Conservation (phyloP, 345 rosid species). For the Euclidium syriacum region DNA sequence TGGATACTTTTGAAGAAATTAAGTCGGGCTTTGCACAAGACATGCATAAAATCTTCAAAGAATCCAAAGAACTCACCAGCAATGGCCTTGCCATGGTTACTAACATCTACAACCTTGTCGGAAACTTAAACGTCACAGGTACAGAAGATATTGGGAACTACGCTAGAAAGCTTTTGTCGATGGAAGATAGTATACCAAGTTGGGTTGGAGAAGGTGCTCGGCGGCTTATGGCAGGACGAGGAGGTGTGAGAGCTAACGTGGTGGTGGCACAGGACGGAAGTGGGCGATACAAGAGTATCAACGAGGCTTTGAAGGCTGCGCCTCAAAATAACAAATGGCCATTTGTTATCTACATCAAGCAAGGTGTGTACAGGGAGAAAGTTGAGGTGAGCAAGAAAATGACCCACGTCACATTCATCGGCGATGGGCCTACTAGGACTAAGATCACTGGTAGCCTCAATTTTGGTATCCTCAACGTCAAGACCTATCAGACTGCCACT, state of each 20-base stretch:
- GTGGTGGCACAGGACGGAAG: slow-evolving; percentile 66
- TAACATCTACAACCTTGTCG: slow-evolving; percentile 31
- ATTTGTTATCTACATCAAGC: slow-evolving; percentile 65
- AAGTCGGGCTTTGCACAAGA: slow-evolving; percentile 35
- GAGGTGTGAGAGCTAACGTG: slow-evolving; percentile 36
- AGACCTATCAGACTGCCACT: slow-evolving; percentile 50
- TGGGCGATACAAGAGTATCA: slow-evolving; percentile 52
- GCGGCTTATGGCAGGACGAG: slow-evolving; percentile 26
- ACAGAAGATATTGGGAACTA: slow-evolving; percentile 4
- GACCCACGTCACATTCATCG: slow-evolving; percentile 51
- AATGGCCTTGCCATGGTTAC: slow-evolving; percentile 66
- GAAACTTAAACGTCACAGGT: slow-evolving; percentile 24
- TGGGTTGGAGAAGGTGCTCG: slow-evolving; percentile 38
- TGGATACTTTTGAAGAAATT: slow-evolving; percentile 59
- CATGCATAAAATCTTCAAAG: slow-evolving; percentile 38
- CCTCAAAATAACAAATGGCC: slow-evolving; percentile 28
- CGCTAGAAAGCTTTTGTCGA: slow-evolving; percentile 27
- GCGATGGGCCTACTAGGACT: slow-evolving; percentile 70
- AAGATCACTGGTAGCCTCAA: slow-evolving; percentile 49
- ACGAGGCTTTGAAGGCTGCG: slow-evolving; percentile 39
- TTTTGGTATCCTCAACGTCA: slow-evolving; percentile 34
- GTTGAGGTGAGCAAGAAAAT: slow-evolving; percentile 31
- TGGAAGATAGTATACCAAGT: slow-evolving; percentile 31
- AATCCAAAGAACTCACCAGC: slow-evolving; percentile 48
- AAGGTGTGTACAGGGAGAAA: slow-evolving; percentile 56